Base-by-base conservation (phyloP, 2,329 filamentous ascomycete species). In the Huntiella moniliformis region DNA sequence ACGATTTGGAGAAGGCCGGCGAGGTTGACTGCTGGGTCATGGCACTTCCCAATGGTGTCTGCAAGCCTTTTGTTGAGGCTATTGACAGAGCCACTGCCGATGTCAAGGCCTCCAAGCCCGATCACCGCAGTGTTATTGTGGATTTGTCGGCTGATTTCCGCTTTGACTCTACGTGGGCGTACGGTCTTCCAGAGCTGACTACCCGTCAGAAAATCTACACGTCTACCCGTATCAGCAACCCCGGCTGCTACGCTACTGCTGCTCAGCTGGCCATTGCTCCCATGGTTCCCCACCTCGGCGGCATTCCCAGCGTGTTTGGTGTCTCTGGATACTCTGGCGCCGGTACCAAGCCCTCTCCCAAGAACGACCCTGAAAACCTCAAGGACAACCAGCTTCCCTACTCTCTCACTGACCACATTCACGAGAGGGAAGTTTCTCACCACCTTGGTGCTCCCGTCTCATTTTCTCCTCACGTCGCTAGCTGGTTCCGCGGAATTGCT, bases 71-170 rank as follows among this genome's bases (percentile, higher is more conserved):
- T 54, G 81, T 96, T 7, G 84, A 96, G 52, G 88, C 88, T 5
- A 74, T 96, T 45, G 42, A 47, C 15, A 42, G 38, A 5, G 49
- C 66, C 43, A 59, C 65, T 44, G 51, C 53, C 17, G 44, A 46
- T 10, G 31, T 44, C 17, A 12, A 34, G 15, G 32, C 47, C n/a
- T 34, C 47, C 12, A 58, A 58, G 7, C 47, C 47, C 28, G 55
- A 59, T 49, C 66, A 69, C 56, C 72, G 73, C 51, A 86, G 82
- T 54, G 67, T 96, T 36, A 82, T 96, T 53, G 71, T 98, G 39
- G 91, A 98, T 60, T 73, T 98, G 33, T 94, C 86, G n/a, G 91
- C 91, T 50, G 91, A 98, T 64, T 92, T 94, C 63, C 79, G 88
- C 43, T 96, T 95, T 60, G 81, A 93, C 57, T 65, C 70, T 47